Conservation (phyloP, 1,139 yeast species). For the Magnusiomyces paraingens region DNA sequence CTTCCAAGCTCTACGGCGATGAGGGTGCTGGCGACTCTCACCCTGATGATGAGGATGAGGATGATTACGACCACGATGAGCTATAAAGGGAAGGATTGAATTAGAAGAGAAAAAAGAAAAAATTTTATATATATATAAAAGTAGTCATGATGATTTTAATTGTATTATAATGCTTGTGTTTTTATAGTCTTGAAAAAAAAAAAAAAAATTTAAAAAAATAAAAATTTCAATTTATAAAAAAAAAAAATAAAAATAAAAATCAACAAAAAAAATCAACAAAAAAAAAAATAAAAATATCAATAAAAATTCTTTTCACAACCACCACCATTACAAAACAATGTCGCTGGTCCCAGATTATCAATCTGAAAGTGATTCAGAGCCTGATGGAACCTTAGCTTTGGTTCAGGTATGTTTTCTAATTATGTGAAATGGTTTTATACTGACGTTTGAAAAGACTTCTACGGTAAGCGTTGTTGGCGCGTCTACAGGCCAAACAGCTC, state of each 20-base stretch:
- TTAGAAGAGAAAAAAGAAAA: background rate
- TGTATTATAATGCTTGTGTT: background rate
- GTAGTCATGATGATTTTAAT: background rate
- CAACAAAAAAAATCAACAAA: background rate
- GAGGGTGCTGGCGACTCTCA: constrained; percentile 43
- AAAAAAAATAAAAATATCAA: background rate
- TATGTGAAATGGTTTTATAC: background rate
- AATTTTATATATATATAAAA: background rate
- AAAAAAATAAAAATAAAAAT: background rate
- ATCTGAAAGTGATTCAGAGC: constrained; percentile 6
- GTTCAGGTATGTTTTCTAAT: too few species aligned
- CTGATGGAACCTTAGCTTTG: background rate
- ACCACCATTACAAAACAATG: constrained; percentile 2
- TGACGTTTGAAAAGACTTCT: too few species aligned
- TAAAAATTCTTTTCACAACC: background rate
- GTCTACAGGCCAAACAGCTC: background rate
- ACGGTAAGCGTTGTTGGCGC: too few species aligned
- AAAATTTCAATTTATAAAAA: background rate
- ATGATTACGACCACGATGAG: constrained; percentile 36
- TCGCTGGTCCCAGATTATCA: constrained; percentile 9
- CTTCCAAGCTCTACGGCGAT: constrained; percentile 78
- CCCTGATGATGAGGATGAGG: constrained; percentile 55
- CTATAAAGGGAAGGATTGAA: constrained; percentile 11
- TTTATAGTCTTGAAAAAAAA: background rate
- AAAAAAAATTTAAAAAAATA: background rate